Evolutionary conservation across 1,139 yeast species (phyloP).

Genomic region (Eremothecium gossypii): DNA sequence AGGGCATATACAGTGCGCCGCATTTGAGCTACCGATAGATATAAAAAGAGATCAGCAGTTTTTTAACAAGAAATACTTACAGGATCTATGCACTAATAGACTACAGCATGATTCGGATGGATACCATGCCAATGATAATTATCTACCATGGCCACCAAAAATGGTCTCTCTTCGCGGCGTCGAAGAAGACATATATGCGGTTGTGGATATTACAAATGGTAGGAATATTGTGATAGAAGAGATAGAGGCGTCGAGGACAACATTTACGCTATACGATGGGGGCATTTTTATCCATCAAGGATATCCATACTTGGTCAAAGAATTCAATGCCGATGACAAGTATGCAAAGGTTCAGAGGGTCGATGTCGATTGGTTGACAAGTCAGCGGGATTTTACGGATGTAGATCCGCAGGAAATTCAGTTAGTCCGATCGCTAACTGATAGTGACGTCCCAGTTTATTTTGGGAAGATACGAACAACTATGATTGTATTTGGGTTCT

Average conservation of each 20-base stretch:
- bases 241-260: slow-evolving; percentile 81
- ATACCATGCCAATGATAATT: slow-evolving; percentile 52
- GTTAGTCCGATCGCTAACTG: slow-evolving; percentile 43
- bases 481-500: slow-evolving; percentile 80
- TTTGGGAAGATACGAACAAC: slow-evolving; percentile 68
- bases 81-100: slow-evolving; percentile 36
- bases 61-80: slow-evolving; percentile 38
- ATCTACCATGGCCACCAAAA: slow-evolving; percentile 72
- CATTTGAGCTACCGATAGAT: slow-evolving; percentile 66
- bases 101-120: slow-evolving; percentile 42
- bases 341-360: slow-evolving; percentile 82
- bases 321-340: slow-evolving; percentile 64
- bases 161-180: slow-evolving; percentile 71
- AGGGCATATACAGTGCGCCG: slow-evolving; percentile 89
- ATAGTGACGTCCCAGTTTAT: slow-evolving; percentile 56
- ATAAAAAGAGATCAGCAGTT: slow-evolving; percentile 45
- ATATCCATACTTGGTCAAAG: slow-evolving; percentile 72
- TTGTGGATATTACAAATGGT: slow-evolving; percentile 74
- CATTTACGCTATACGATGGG: slow-evolving; percentile 90
- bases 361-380: slow-evolving; percentile 87
- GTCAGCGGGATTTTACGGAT: slow-evolving; percentile 85
- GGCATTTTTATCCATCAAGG: slow-evolving; percentile 95
- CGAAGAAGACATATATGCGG: slow-evolving; percentile 73
- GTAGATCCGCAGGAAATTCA: slow-evolving; percentile 79
- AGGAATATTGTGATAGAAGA: slow-evolving; percentile 75